Percentiles rank a stretch among this genome's conserved stretches.
These are phyloP conservation scores for Lignosus rhinocerotis DNA, from an alignment of 1,284 basidiomycete species.

Conservation along the genomic window DNA sequence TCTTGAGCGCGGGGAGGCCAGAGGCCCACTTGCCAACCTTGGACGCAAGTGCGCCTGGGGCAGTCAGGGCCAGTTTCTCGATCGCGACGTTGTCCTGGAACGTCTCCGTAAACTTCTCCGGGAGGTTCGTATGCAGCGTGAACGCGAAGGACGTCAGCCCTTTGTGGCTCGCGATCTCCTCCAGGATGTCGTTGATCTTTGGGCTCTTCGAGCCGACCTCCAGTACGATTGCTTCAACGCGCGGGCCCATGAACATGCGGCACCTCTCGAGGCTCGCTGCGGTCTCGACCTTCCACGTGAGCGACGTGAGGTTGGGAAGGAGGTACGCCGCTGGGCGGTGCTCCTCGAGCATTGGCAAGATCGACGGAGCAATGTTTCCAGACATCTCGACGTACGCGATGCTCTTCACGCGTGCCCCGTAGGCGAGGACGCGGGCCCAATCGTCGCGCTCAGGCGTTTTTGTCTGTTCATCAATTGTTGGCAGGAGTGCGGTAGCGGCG, in stretches of 20 bases:
- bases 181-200: constrained; percentile 61
- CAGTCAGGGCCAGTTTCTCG: constrained; percentile 63
- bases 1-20: constrained; percentile 56
- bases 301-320: constrained; percentile 64
- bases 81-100: constrained; percentile 57
- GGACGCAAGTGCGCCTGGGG: constrained; percentile 67
- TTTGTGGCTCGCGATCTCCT: constrained; percentile 58
- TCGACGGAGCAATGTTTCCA: constrained; percentile 58
- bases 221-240: constrained; percentile 57
- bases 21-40: constrained; percentile 70
- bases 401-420: constrained; percentile 64
- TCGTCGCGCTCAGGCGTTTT: constrained; percentile 62
- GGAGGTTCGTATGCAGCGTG: constrained; percentile 63
- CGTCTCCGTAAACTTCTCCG: constrained; percentile 67
- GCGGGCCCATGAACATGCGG: constrained; percentile 61
- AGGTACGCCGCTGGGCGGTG: constrained; percentile 60
- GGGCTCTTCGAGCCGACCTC: constrained; percentile 59
- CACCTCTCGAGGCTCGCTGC: constrained; percentile 62
- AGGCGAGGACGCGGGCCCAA: constrained; percentile 63
- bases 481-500: constrained; percentile 11
- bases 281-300: constrained; percentile 72
- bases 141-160: constrained; percentile 67
- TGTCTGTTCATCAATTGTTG: constrained; percentile 40
- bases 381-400: constrained; percentile 68
- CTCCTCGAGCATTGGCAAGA: constrained; percentile 67